phyloP scores from a whole-genome alignment of 805 yeast species.

The Starmerella gropengiesseri region DNA sequence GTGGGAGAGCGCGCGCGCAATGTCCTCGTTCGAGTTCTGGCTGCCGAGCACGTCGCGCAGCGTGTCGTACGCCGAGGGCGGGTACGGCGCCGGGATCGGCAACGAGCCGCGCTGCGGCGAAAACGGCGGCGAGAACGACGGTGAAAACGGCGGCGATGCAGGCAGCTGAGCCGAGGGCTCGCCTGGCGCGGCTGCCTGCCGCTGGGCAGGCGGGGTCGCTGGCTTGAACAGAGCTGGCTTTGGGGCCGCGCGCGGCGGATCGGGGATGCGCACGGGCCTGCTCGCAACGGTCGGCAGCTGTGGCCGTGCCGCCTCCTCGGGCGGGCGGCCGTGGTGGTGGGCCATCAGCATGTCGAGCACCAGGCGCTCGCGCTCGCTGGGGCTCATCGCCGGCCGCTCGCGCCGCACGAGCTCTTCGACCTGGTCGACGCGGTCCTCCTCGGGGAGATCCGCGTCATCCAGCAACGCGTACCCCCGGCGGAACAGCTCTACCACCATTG shows the following conservation, averaged over 20 bases:
- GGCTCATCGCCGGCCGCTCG: conserved; percentile 15
- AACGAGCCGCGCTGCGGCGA: not conserved
- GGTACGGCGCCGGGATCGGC: not conserved
- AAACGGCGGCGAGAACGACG: not conserved
- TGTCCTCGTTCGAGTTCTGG: conserved; percentile 28
- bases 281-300: conserved; percentile 15
- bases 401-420: conserved; percentile 31
- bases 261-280: conserved; percentile 14
- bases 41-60: conserved; percentile 31
- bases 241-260: not conserved
- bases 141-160: too few relatives aligned
- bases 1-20: conserved; percentile 32
- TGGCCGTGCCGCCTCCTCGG: conserved; percentile 13
- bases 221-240: not conserved
- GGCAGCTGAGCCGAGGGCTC: too few relatives aligned
- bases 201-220: too few relatives aligned
- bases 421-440: conserved; percentile 34
- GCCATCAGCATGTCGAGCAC: conserved; percentile 36
- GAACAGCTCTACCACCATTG: not conserved
- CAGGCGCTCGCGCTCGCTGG: conserved; percentile 29
- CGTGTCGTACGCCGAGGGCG: conserved; percentile 30
- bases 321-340: conserved; percentile 29
- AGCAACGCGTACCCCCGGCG: conserved; percentile 22
- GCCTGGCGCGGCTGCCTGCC: too few relatives aligned
- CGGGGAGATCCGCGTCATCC: conserved; percentile 27